Base-by-base conservation (phyloP, 2,329 filamentous ascomycete species). In the Colletotrichum horii region DNA sequence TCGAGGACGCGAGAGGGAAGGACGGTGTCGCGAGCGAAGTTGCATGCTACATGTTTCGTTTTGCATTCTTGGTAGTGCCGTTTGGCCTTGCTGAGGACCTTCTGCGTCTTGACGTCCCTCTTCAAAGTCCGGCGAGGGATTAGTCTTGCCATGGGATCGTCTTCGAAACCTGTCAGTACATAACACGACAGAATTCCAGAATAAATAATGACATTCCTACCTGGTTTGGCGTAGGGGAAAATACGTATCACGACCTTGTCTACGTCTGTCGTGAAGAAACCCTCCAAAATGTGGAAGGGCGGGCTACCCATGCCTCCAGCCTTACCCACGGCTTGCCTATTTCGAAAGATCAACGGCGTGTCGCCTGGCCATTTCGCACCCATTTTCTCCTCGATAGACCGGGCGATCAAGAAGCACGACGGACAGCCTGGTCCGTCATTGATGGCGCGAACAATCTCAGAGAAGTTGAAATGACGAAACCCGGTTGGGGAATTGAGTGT, bases 1-100 rank as follows among this genome's bases (percentile, higher is more conserved):
- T 76, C 75, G 34, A 77, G 60, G 1, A 76, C 71, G 3, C 74
- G 71, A 6, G 74, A 70, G 4, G 74, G 74, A 1, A 76, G 24
- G 4, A 66, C 55, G 19, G 16, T 32, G 66, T 75, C 24, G 22
- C 66, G 65, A 16, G 58, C 24, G 36, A 66, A 76, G 1, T 61
- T 60, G 66, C 74, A 76, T 9, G 15, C 65, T 3, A 8, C 3
- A 9, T 76, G 74, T 3, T 22, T 16, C 7, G 26, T 8, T n/a
- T 43, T 65, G 38, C 74, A 76, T 8, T 16, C 7, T 0, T 15
- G 6, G n/a, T 74, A 56, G 2, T 34, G 19, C 3, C 9, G 5
- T 3, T 6, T 19, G 3, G 74, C 74, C 3, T 60, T 62, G 4
- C 4, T 15, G 5, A 76, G 12, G 5, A 34, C 65, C 1, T 6